phyloP scores from a whole-genome alignment of 495 filamentous ascomycete genomes.

The Talaromyces proteolyticus region DNA sequence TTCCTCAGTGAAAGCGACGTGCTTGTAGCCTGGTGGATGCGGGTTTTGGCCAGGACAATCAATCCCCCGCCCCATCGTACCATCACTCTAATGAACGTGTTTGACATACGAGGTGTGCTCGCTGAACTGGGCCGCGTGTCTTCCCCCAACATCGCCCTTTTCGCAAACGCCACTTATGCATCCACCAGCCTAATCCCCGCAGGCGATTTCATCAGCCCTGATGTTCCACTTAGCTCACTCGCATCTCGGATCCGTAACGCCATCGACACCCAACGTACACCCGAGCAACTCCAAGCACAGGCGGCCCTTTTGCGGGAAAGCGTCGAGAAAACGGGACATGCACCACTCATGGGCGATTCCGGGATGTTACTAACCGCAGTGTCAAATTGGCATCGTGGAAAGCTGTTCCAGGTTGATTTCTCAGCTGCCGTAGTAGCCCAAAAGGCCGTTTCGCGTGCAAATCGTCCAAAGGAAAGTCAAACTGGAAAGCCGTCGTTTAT shows the following conservation, averaged over 20 bases:
- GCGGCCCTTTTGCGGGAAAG: conserved; percentile 11
- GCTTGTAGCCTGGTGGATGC: conserved; percentile 17
- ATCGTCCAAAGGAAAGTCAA: neutral
- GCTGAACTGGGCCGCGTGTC: conserved; percentile 13
- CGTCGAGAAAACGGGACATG: conserved; percentile 8
- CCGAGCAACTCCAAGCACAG: conserved; percentile 34
- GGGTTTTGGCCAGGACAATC: conserved; percentile 14
- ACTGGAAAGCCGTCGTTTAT: conserved; percentile 18
- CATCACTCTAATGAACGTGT: conserved; percentile 17
- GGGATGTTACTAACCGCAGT: conserved; percentile 28
- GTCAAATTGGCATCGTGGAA: conserved; percentile 42
- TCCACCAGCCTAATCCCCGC: conserved; percentile 26
- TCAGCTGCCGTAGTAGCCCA: conserved; percentile 26
- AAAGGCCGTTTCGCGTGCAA: too few relatives aligned
- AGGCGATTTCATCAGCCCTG: conserved; percentile 23
- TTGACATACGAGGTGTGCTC: conserved; percentile 12
- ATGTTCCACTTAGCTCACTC: conserved; percentile 27
- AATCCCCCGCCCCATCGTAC: conserved; percentile 7
- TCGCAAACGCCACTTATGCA: conserved; percentile 25
- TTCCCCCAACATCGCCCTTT: conserved; percentile 18
- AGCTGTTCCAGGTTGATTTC: conserved; percentile 41
- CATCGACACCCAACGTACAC: conserved; percentile 36
- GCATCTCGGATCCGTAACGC: conserved; percentile 28
- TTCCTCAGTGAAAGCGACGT: conserved; percentile 27
- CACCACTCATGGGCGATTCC: conserved; percentile 27